A percentile compares a stretch with the other conserved stretches of the same genome.
These are phyloP conservation scores for Mucor circinelloides DNA, from an alignment of 371 early-diverging fungal species.

Conservation along the genomic window DNA sequence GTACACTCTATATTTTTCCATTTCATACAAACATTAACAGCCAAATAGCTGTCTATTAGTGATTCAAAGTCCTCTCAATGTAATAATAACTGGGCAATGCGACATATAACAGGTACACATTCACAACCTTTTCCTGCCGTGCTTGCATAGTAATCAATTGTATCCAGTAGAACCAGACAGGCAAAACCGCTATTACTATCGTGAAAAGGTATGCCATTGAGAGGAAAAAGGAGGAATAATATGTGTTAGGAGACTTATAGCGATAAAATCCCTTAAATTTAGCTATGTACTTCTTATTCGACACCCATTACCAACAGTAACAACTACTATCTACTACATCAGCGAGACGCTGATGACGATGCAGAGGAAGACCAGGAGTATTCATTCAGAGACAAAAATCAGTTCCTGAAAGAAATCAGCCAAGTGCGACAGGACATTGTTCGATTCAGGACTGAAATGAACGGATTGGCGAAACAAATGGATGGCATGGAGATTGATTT, in stretches of 20 bases:
- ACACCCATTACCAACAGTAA: constrained; percentile 11
- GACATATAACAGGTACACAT: constrained; percentile 4
- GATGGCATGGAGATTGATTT: constrained; percentile 56
- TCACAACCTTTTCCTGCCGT: neutral
- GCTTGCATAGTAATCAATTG: neutral
- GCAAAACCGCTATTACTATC: constrained; percentile 8
- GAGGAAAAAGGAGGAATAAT: constrained; percentile 4
- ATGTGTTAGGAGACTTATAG: neutral
- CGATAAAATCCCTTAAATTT: neutral
- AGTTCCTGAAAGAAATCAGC: constrained; percentile 22
- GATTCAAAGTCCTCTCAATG: constrained; percentile 20
- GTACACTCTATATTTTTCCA: constrained; percentile 3
- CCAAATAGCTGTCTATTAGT: constrained; percentile 20
- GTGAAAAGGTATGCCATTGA: constrained; percentile 15
- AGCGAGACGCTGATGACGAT: neutral
- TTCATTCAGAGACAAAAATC: constrained; percentile 6
- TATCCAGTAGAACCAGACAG: neutral
- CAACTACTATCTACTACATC: neutral
- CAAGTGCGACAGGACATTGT: constrained; percentile 48
- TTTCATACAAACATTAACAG: neutral
- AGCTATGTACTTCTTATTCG: constrained; percentile 25
- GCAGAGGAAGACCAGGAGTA: neutral
- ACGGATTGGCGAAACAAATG: constrained; percentile 55
- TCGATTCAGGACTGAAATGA: constrained; percentile 52
- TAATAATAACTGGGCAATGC: constrained; percentile 24